Percentiles rank a stretch among this genome's conserved stretches.
phyloP scores from a whole-genome alignment of 106 monocot species.

The Amphibolis antarctica region DNA sequence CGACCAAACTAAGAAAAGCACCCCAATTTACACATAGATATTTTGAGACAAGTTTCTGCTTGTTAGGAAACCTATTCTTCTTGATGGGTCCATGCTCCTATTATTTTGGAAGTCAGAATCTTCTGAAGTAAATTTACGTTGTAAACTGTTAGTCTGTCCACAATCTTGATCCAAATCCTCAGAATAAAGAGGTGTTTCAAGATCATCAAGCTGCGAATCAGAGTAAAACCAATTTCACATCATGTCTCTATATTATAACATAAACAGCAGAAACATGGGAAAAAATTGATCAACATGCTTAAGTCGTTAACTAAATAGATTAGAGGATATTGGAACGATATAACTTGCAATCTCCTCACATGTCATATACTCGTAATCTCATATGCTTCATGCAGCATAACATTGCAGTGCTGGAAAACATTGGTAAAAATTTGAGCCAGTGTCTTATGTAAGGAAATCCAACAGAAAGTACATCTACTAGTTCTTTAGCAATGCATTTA shows the following conservation, averaged over 20 bases:
- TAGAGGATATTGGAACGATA: too few species aligned
- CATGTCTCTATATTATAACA: neutral
- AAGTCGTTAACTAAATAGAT: too few species aligned
- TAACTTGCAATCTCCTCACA: too few species aligned
- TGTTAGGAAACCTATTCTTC: constrained; percentile 16
- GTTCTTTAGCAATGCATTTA: too few species aligned
- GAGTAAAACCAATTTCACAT: neutral
- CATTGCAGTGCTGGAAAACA: neutral
- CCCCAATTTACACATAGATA: constrained; percentile 30
- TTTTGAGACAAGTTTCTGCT: constrained; percentile 17
- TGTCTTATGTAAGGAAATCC: too few species aligned
- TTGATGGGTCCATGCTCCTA: constrained; percentile 27
- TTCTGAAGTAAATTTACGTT: constrained; percentile 22
- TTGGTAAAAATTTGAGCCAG: too few species aligned
- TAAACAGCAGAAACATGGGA: neutral
- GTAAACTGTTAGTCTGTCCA: constrained; percentile 29
- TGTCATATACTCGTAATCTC: too few species aligned
- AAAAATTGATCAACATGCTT: too few species aligned
- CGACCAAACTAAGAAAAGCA: constrained; percentile 6
- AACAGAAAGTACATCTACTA: too few species aligned
- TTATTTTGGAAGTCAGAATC: constrained; percentile 44
- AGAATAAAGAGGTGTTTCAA: constrained; percentile 63
- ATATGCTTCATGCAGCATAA: neutral
- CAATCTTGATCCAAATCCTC: constrained; percentile 22
- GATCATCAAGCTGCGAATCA: constrained; percentile 53